phyloP scores from a whole-genome alignment of 148 eudicot species.

The Cornus kousa region DNA sequence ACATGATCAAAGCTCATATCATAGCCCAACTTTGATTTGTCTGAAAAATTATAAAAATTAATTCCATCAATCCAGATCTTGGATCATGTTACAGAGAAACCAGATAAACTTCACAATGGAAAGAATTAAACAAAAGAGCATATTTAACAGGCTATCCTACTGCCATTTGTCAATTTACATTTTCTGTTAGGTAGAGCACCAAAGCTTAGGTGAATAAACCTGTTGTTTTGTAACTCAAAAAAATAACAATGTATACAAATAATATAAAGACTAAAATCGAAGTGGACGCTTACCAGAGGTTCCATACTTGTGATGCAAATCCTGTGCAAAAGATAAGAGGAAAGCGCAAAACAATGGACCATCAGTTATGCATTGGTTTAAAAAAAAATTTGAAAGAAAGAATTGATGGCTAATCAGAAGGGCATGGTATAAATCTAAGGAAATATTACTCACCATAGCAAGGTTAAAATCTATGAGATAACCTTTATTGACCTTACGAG shows the following conservation, averaged over 20 bases:
- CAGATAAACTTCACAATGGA: not conserved
- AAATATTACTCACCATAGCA: slow-evolving; percentile 60
- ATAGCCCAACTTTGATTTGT: slow-evolving; percentile 32
- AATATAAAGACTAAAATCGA: not conserved
- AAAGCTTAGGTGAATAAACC: not conserved
- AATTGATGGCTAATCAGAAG: slow-evolving; percentile 3
- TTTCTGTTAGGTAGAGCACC: not conserved
- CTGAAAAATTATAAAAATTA: slow-evolving; percentile 33
- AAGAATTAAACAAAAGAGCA: not conserved
- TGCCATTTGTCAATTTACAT: not conserved
- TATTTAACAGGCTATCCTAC: not conserved
- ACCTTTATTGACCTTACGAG: slow-evolving; percentile 59
- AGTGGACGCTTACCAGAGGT: slow-evolving; percentile 38
- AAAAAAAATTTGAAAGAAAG: not conserved
- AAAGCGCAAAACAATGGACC: not conserved
- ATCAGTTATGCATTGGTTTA: not conserved
- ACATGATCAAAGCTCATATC: slow-evolving; percentile 23
- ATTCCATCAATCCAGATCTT: not conserved
- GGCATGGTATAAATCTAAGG: not conserved
- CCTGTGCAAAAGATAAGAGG: slow-evolving; percentile 42
- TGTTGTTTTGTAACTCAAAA: not conserved
- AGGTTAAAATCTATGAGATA: slow-evolving; percentile 94
- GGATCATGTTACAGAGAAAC: not conserved
- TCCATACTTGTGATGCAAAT: slow-evolving; percentile 60
- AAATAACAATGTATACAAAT: not conserved